These are phyloP conservation scores for Cyamopsis tetragonoloba DNA, from an alignment of 306 rosid species.

Conservation along the genomic window DNA sequence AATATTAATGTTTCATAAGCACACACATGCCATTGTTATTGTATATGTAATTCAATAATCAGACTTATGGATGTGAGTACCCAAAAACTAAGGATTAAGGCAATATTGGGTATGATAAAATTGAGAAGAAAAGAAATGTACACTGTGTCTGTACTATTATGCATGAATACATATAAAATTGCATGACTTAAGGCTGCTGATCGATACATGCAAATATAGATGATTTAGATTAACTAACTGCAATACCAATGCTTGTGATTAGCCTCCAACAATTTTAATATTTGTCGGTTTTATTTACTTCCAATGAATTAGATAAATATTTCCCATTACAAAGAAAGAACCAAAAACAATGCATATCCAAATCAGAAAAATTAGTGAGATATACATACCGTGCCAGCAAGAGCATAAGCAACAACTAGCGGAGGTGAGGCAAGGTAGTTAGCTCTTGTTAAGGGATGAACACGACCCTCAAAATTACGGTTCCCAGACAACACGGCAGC, in stretches of 20 bases:
- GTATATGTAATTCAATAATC: background rate
- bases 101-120: slow-evolving; percentile 1
- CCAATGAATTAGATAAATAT: background rate
- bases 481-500: slow-evolving; percentile 98
- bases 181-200: background rate
- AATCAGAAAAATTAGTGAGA: background rate
- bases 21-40: background rate
- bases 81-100: slow-evolving; percentile 9
- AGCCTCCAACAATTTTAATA: background rate
- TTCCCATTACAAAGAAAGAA: background rate
- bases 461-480: slow-evolving; percentile 98
- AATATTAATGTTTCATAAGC: background rate
- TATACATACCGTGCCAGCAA: slow-evolving; percentile 85
- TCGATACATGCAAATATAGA: slow-evolving; percentile 1
- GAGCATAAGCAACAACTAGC: slow-evolving; percentile 92
- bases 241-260: slow-evolving; percentile 11
- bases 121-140: background rate
- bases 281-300: background rate
- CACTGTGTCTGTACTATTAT: background rate
- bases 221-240: slow-evolving; percentile 2
- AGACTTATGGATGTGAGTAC: background rate
- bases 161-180: background rate
- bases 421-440: slow-evolving; percentile 99
- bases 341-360: background rate
- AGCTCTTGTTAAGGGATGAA: slow-evolving; percentile 95